phyloP scores from a whole-genome alignment of 106 monocot genomes.

The Chionographis japonica region DNA sequence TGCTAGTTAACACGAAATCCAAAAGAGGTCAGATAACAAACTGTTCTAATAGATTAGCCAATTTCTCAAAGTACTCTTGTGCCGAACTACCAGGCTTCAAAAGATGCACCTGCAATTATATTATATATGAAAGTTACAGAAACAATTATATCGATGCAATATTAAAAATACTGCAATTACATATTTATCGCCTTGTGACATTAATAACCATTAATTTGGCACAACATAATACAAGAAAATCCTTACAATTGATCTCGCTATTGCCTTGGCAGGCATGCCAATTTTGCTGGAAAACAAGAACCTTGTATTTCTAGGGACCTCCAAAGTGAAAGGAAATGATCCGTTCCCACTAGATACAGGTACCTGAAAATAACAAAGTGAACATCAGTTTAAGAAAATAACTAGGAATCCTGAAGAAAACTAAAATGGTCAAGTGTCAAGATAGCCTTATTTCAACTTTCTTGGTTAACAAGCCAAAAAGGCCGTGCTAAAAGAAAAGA shows the following conservation, averaged over 20 bases:
- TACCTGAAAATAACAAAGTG: constrained; percentile 44
- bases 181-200: no score
- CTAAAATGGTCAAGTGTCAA: not conserved
- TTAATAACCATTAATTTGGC: no score
- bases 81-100: constrained; percentile 75
- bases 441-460: no score
- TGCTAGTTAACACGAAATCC: not conserved
- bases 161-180: no score
- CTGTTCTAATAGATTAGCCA: constrained; percentile 85
- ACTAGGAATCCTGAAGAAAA: not conserved
- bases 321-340: constrained; percentile 76
- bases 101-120: constrained; percentile 69
- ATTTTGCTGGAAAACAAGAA: constrained; percentile 84
- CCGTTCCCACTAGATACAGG: constrained; percentile 76
- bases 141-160: no score
- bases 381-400: not conserved
- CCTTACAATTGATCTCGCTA: constrained; percentile 92
- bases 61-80: constrained; percentile 72
- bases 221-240: not conserved
- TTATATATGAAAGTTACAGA: not conserved
- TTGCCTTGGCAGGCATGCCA: constrained; percentile 64
- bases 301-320: constrained; percentile 69
- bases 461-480: not conserved
- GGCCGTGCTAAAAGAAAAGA: no score
- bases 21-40: constrained; percentile 30